Conservation (phyloP, 2,329 filamentous ascomycete species). For the Trichothecium roseum region DNA sequence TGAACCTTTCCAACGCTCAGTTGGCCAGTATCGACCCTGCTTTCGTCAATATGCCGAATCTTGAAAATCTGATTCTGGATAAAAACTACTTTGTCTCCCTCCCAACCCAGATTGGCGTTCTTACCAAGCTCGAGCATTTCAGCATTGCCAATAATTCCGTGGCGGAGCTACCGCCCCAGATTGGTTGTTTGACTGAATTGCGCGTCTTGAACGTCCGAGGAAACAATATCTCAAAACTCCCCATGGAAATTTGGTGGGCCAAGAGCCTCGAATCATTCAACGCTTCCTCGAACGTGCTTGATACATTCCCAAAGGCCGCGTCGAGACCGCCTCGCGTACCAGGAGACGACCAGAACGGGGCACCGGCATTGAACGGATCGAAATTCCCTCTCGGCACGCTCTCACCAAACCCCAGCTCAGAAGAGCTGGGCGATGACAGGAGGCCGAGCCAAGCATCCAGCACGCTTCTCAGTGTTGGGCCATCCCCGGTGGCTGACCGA, state of each 20-base stretch:
- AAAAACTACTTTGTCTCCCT: conserved; percentile 93
- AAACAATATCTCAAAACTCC: conserved; percentile 84
- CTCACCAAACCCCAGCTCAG: conserved; percentile 59
- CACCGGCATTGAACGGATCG: conserved; percentile 28
- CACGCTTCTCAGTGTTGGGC: conserved; percentile 63
- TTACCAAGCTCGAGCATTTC: conserved; percentile 78
- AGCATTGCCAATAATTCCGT: conserved; percentile 90
- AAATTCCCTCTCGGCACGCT: conserved; percentile 28
- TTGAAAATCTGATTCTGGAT: conserved; percentile 82
- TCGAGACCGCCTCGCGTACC: conserved; percentile 56
- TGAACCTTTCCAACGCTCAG: conserved; percentile 88
- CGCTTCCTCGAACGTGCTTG: conserved; percentile 86
- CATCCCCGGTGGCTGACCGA: conserved; percentile 59
- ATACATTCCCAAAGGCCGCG: conserved; percentile 79
- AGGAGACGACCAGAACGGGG: conserved; percentile 31
- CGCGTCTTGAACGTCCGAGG: conserved; percentile 80
- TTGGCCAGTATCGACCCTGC: conserved; percentile 81
- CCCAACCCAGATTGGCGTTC: conserved; percentile 72
- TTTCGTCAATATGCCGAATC: conserved; percentile 76
- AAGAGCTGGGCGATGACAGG: conserved; percentile 61
- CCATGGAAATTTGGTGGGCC: conserved; percentile 93
- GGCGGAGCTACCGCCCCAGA: conserved; percentile 72
- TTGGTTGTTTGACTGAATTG: conserved; percentile 78
- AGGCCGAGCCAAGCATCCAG: conserved; percentile 79
- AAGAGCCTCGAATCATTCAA: conserved; percentile 85